A percentile compares a stretch with the other conserved stretches of the same genome.
Evolutionary conservation across 257 asterid species (phyloP).

Genomic region (Linderniella brevidens): DNA sequence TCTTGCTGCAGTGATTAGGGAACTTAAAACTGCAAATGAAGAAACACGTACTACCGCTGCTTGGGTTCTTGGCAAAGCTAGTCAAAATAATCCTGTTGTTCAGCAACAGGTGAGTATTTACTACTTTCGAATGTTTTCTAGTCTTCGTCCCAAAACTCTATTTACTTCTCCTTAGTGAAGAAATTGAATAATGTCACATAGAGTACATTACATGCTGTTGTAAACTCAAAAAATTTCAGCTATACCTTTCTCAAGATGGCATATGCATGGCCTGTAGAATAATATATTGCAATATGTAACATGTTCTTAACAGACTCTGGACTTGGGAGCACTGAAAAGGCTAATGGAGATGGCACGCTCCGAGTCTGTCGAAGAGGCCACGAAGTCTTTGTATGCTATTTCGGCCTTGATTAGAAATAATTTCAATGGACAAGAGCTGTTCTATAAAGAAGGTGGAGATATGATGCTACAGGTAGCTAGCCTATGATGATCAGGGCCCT

Average conservation of each 20-base stretch:
- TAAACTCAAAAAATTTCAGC: too few species aligned
- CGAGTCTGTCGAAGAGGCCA: slow-evolving; percentile 46
- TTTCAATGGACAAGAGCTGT: slow-evolving; percentile 38
- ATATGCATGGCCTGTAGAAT: background rate
- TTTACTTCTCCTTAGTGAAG: too few species aligned
- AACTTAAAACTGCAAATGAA: slow-evolving; percentile 32
- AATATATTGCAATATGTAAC: too few species aligned
- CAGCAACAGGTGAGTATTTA: slow-evolving; percentile 57
- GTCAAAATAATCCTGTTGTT: slow-evolving; percentile 67
- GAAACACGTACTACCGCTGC: slow-evolving; percentile 56
- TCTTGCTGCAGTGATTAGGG: slow-evolving; percentile 28
- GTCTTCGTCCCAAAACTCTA: background rate
- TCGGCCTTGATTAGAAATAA: slow-evolving; percentile 71
- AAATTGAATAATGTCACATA: too few species aligned
- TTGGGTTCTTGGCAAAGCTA: slow-evolving; percentile 77
- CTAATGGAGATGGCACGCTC: slow-evolving; percentile 55
- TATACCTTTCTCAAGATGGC: too few species aligned
- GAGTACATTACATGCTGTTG: too few species aligned
- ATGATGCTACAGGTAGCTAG: slow-evolving; percentile 76
- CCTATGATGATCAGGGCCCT: too few species aligned
- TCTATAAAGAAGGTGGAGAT: slow-evolving; percentile 53
- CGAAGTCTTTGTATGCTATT: slow-evolving; percentile 63
- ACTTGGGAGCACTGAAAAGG: slow-evolving; percentile 40
- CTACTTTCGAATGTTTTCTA: background rate
- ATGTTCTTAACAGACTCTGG: slow-evolving; percentile 40